phyloP scores from a whole-genome alignment of 257 asterid genomes.

The Phtheirospermum japonicum region DNA sequence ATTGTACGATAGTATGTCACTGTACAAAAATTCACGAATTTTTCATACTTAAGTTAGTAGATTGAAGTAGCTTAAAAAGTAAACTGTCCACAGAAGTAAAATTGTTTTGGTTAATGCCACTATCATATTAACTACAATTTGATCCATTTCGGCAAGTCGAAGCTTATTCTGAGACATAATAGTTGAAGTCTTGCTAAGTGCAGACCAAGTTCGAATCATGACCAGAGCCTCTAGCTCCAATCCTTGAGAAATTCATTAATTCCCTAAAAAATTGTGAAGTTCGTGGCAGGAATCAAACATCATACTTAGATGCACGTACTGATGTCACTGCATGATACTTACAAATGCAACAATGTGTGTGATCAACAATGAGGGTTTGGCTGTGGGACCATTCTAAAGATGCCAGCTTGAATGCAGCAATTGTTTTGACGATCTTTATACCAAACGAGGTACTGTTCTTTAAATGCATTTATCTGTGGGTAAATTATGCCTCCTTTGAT shows the following conservation, averaged over 20 bases:
- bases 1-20: not conserved
- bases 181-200: not conserved
- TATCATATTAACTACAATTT: conserved; percentile 2
- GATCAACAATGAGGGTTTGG: not conserved
- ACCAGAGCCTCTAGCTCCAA: not conserved
- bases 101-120: conserved; percentile 6
- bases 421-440: not conserved
- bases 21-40: conserved; percentile 1
- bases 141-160: conserved; percentile 10
- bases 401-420: conserved; percentile 6
- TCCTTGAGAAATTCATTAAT: not conserved
- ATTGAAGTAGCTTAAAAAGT: not conserved
- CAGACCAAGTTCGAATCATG: not conserved
- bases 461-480: not conserved
- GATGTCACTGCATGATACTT: conserved; percentile 8
- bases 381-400: not conserved
- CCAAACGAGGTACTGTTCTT: conserved; percentile 1
- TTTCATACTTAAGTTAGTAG: conserved; percentile 18
- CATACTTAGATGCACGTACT: not conserved
- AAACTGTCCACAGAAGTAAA: conserved; percentile 6
- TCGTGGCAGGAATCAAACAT: not conserved
- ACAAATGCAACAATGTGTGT: not conserved
- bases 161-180: not conserved
- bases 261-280: not conserved
- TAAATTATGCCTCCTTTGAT: not conserved